Evolutionary conservation across 2,329 filamentous ascomycete species (phyloP).

Genomic region (Ceratocystis cacaofunesta): DNA sequence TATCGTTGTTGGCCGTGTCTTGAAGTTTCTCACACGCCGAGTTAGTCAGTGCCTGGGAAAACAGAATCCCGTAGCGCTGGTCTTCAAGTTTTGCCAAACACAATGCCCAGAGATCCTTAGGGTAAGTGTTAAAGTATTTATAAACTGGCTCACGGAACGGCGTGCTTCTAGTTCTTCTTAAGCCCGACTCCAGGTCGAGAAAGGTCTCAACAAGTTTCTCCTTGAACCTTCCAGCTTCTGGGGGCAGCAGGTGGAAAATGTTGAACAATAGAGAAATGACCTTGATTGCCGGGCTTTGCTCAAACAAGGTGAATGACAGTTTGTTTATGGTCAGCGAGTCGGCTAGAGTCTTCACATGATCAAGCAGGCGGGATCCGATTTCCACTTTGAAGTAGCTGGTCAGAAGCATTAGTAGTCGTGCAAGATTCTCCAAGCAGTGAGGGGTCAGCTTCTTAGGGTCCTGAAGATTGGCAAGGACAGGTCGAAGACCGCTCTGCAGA

Average conservation of each 20-base stretch:
- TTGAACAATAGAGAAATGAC: slow-evolving; percentile 90
- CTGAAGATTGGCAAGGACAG: slow-evolving; percentile 91
- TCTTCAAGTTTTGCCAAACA: slow-evolving; percentile 70
- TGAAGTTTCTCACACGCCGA: slow-evolving; percentile 60
- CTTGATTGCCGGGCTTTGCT: slow-evolving; percentile 85
- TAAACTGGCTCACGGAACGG: slow-evolving; percentile 84
- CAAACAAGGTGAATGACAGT: slow-evolving; percentile 86
- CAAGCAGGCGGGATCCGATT: slow-evolving; percentile 81
- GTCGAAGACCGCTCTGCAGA: slow-evolving; percentile 80
- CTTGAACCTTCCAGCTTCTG: slow-evolving; percentile 81
- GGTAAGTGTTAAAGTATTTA: slow-evolving; percentile 85
- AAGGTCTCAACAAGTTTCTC: slow-evolving; percentile 78
- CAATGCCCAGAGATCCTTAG: slow-evolving; percentile 71
- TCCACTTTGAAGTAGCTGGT: slow-evolving; percentile 99
- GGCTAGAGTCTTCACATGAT: slow-evolving; percentile 84
- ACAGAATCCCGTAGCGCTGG: slow-evolving; percentile 74
- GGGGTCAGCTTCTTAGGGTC: slow-evolving; percentile 83
- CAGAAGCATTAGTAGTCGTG: slow-evolving; percentile 72
- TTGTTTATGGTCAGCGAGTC: slow-evolving; percentile 68
- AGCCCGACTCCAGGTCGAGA: slow-evolving; percentile 70
- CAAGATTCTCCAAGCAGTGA: slow-evolving; percentile 79
- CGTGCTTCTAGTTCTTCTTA: slow-evolving; percentile 77
- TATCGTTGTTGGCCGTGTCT: slow-evolving; percentile 56
- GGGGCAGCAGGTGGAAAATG: slow-evolving; percentile 89
- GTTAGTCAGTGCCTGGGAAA: slow-evolving; percentile 72